Conservation (phyloP, 2,329 filamentous ascomycete species). For the Fusarium begoniae region DNA sequence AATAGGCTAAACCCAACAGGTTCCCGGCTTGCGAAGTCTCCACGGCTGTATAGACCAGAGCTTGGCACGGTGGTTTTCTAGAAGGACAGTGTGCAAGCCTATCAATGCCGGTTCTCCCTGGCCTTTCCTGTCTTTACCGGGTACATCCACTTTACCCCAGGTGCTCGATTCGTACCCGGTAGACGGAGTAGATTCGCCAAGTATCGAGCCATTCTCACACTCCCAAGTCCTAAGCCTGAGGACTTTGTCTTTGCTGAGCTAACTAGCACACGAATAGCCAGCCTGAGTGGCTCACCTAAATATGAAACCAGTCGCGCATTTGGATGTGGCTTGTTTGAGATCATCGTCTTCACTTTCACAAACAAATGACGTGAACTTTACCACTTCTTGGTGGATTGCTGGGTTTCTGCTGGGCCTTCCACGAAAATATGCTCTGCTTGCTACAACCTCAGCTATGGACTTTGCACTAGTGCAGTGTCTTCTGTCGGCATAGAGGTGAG, state of each 20-base stretch:
- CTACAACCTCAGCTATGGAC: slow-evolving; percentile 9
- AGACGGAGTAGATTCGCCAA: slow-evolving; percentile 24
- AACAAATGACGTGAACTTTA: slow-evolving; percentile 15
- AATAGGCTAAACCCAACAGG: slow-evolving; percentile 17
- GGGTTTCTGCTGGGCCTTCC: slow-evolving; percentile 2
- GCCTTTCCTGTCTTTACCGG: slow-evolving; percentile 24
- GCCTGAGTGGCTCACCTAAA: slow-evolving; percentile 40
- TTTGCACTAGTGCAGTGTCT: neutral
- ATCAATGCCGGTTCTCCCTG: slow-evolving; percentile 33
- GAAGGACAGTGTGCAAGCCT: slow-evolving; percentile 33
- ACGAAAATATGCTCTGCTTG: slow-evolving; percentile 2
- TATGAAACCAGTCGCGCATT: slow-evolving; percentile 39
- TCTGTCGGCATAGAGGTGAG: neutral
- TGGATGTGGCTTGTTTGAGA: slow-evolving; percentile 31
- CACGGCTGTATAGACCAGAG: slow-evolving; percentile 5
- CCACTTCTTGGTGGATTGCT: slow-evolving; percentile 3
- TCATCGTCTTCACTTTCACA: slow-evolving; percentile 7
- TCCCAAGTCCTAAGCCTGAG: slow-evolving; percentile 5
- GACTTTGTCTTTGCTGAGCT: slow-evolving; percentile 13
- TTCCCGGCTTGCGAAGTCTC: slow-evolving; percentile 24
- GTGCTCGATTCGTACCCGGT: slow-evolving; percentile 35
- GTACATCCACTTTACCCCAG: slow-evolving; percentile 43
- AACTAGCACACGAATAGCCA: slow-evolving; percentile 22
- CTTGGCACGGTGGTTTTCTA: slow-evolving; percentile 32
- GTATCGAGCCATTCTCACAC: slow-evolving; percentile 40